phyloP scores from a whole-genome alignment of 768 basidiomycete species.

The Leccinum imitatum region DNA sequence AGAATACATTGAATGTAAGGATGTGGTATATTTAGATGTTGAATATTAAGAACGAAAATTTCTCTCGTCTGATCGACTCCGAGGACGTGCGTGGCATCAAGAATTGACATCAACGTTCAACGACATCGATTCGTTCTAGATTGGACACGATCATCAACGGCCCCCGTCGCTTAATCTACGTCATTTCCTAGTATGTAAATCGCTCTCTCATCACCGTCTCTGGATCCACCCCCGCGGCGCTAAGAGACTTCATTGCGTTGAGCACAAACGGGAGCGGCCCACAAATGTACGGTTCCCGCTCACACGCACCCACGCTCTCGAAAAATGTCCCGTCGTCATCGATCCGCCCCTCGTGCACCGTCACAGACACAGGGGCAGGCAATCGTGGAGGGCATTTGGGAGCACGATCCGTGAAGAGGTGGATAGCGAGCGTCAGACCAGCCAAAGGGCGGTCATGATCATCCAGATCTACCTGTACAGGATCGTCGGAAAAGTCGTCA shows the following conservation, averaged over 20 bases:
- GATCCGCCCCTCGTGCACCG: conserved; percentile 18
- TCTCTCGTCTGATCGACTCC: not conserved
- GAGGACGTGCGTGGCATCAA: not conserved
- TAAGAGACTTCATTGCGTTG: conserved; percentile 24
- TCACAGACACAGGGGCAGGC: conserved; percentile 12
- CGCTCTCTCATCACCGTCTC: conserved; percentile 25
- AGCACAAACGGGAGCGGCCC: conserved; percentile 27
- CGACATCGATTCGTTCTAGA: not conserved
- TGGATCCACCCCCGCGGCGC: conserved; percentile 22
- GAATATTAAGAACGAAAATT: not conserved
- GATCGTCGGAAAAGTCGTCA: not conserved
- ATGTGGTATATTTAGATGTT: not conserved
- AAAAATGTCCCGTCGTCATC: conserved; percentile 21
- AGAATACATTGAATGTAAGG: not conserved
- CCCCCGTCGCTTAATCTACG: not conserved
- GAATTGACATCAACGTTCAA: not conserved
- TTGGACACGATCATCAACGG: not conserved
- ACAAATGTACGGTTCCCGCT: conserved; percentile 22
- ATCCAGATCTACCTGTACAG: not conserved
- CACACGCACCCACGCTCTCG: conserved; percentile 14
- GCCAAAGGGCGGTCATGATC: not conserved
- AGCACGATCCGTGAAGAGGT: conserved; percentile 15
- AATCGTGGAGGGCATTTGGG: conserved; percentile 1
- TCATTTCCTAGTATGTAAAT: conserved; percentile 24
- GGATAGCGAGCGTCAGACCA: conserved; percentile 18